phyloP scores from a whole-genome alignment of 1,139 yeast genomes.

The Yamadazyma taylorii region DNA sequence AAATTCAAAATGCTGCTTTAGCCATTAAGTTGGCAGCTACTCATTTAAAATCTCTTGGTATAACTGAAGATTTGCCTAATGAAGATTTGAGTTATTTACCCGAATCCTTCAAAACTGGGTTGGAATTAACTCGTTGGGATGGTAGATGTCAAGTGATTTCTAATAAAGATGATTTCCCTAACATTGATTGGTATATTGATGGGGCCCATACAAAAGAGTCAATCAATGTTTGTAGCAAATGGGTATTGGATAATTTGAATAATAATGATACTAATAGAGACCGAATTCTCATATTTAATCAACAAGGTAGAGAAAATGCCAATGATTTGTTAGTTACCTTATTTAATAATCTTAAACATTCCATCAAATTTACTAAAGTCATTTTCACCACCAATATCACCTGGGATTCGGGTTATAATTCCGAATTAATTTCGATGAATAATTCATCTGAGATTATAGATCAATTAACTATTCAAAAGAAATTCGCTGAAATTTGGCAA shows the following conservation, averaged over 20 bases:
- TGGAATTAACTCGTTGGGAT: conserved; percentile 78
- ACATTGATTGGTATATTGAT: conserved; percentile 77
- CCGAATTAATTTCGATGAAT: conserved; percentile 83
- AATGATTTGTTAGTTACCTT: conserved; percentile 58
- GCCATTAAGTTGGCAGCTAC: conserved; percentile 74
- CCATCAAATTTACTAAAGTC: conserved; percentile 62
- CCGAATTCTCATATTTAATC: conserved; percentile 76
- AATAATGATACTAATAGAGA: conserved; percentile 20
- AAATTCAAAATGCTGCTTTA: conserved; percentile 79
- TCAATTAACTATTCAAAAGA: conserved; percentile 75
- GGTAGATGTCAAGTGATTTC: conserved; percentile 85
- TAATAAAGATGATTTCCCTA: conserved; percentile 39
- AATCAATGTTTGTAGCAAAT: conserved; percentile 70
- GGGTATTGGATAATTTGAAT: conserved; percentile 58
- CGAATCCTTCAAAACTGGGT: conserved; percentile 58
- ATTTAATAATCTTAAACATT: conserved; percentile 36
- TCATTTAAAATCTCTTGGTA: conserved; percentile 56
- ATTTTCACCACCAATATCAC: conserved; percentile 91
- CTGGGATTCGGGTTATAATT: conserved; percentile 84
- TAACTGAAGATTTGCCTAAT: conserved; percentile 26
- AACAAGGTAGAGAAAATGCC: conserved; percentile 86
- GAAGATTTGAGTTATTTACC: conserved; percentile 46
- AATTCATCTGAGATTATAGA: conserved; percentile 78
- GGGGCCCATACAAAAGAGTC: conserved; percentile 97
- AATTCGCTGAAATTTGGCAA: conserved; percentile 69